These are phyloP conservation scores for Cystoderma amianthinum DNA, from an alignment of 768 basidiomycete genomes.

Conservation along the genomic window DNA sequence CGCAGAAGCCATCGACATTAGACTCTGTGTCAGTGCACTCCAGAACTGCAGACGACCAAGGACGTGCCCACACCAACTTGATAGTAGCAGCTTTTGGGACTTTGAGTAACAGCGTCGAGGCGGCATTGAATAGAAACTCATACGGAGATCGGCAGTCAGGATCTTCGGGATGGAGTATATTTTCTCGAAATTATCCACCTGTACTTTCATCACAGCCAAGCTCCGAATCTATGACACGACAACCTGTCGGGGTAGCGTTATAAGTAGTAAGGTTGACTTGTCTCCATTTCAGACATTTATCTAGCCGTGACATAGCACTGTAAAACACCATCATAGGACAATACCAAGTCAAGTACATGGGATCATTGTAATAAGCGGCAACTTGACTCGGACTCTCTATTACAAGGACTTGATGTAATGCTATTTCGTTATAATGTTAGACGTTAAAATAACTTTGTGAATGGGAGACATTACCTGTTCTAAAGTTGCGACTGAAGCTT, in stretches of 20 bases:
- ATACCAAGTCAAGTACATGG: too few species aligned
- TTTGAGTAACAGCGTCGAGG: conserved; percentile 10
- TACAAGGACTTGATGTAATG: conserved; percentile 57
- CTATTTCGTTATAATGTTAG: conserved; percentile 27
- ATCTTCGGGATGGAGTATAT: conserved; percentile 12
- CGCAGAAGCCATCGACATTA: conserved; percentile 20
- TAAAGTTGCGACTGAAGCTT: conserved; percentile 54
- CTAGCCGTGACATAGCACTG: conserved; percentile 1
- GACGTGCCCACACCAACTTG: conserved; percentile 20
- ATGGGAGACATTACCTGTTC: conserved; percentile 49
- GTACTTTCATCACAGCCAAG: neutral
- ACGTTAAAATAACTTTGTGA: neutral
- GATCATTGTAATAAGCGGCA: too few species aligned
- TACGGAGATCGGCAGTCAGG: conserved; percentile 10
- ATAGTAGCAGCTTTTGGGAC: conserved; percentile 28
- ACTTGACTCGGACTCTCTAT: too few species aligned
- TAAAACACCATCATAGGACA: too few species aligned
- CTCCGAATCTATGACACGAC: neutral
- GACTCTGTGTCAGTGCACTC: conserved; percentile 21
- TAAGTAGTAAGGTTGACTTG: neutral
- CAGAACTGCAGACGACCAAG: conserved; percentile 20
- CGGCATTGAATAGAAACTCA: conserved; percentile 8
- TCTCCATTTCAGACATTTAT: neutral
- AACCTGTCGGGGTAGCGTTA: conserved; percentile 8
- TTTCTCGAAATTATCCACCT: conserved; percentile 4